These are phyloP conservation scores for Hypomontagnella submonticulosa DNA, from an alignment of 495 filamentous ascomycete species.

Conservation along the genomic window DNA sequence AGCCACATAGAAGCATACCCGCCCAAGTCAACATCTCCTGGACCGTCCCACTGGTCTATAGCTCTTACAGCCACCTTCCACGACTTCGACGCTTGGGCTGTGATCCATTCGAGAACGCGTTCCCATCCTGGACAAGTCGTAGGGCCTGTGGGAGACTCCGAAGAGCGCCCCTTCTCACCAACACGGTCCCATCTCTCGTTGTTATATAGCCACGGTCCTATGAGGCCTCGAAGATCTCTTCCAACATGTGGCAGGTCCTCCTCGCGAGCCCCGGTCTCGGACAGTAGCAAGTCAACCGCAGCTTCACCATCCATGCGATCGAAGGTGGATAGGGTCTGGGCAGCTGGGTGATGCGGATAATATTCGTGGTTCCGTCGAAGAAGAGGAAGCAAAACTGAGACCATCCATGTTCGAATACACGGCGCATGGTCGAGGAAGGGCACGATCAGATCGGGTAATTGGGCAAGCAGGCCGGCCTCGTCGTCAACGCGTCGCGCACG, in stretches of 20 bases:
- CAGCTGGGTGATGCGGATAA: slow-evolving; percentile 68
- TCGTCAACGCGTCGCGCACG: slow-evolving; percentile 80
- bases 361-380: slow-evolving; percentile 87
- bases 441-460: slow-evolving; percentile 74
- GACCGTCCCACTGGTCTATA: slow-evolving; percentile 82
- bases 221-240: slow-evolving; percentile 77
- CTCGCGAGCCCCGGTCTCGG: slow-evolving; percentile 62
- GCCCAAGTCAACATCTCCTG: slow-evolving; percentile 80
- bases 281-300: slow-evolving; percentile 75
- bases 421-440: slow-evolving; percentile 79
- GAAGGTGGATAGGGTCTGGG: slow-evolving; percentile 68
- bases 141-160: slow-evolving; percentile 25
- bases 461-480: slow-evolving; percentile 78
- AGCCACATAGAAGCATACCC: slow-evolving; percentile 68
- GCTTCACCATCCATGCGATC: slow-evolving; percentile 70
- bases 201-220: slow-evolving; percentile 87
- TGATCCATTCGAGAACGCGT: slow-evolving; percentile 82
- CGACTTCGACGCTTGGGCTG: slow-evolving; percentile 64
- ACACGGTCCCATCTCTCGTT: slow-evolving; percentile 68
- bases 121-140: slow-evolving; percentile 72
- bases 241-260: slow-evolving; percentile 62
- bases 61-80: slow-evolving; percentile 67
- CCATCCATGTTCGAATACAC: slow-evolving; percentile 76
- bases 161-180: slow-evolving; percentile 27
- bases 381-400: slow-evolving; percentile 81